Percentiles rank a stretch among this genome's conserved stretches.
These are phyloP conservation scores for Phlyctochytrium arcticum DNA, from an alignment of 192 early-diverging fungal species.

Conservation along the genomic window DNA sequence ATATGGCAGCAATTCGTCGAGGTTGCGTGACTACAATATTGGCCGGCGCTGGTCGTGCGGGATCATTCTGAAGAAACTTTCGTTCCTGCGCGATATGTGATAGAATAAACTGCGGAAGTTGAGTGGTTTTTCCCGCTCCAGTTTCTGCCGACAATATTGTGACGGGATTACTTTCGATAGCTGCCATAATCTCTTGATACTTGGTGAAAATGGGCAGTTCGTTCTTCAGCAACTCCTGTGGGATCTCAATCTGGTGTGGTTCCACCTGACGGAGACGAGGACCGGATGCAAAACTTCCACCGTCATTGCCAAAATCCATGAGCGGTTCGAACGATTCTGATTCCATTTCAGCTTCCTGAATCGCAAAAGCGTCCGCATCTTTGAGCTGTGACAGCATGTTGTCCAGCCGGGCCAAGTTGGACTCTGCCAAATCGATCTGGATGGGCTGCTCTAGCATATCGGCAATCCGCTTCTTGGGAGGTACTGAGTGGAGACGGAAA, in stretches of 20 bases:
- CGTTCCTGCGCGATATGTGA: slow-evolving; percentile 30
- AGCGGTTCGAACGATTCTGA: no score
- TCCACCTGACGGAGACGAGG: not conserved
- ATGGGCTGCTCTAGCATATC: slow-evolving; percentile 21
- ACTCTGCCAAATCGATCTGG: slow-evolving; percentile 25
- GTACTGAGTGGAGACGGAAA: slow-evolving; percentile 21
- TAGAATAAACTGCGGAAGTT: slow-evolving; percentile 85
- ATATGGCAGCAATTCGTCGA: slow-evolving; percentile 70
- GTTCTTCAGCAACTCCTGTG: slow-evolving; percentile 23
- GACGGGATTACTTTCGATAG: slow-evolving; percentile 45
- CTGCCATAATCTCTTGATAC: slow-evolving; percentile 39
- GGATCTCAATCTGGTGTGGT: slow-evolving; percentile 16
- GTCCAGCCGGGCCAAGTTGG: slow-evolving; percentile 1
- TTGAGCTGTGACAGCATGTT: slow-evolving; percentile 17
- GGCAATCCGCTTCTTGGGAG: slow-evolving; percentile 26
- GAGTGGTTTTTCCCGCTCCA: slow-evolving; percentile 59
- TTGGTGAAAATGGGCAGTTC: slow-evolving; percentile 37
- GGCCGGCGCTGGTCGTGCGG: slow-evolving; percentile 30
- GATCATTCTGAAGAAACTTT: not conserved
- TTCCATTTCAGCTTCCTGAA: not conserved
- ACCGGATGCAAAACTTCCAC: not conserved
- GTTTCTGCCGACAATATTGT: slow-evolving; percentile 43
- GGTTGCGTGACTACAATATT: slow-evolving; percentile 89
- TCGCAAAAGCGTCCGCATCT: slow-evolving; percentile 6
- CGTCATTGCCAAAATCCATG: not conserved